These are phyloP conservation scores for Phyllosticta citribraziliensis DNA, from an alignment of 2,329 filamentous ascomycete genomes.

Conservation along the genomic window DNA sequence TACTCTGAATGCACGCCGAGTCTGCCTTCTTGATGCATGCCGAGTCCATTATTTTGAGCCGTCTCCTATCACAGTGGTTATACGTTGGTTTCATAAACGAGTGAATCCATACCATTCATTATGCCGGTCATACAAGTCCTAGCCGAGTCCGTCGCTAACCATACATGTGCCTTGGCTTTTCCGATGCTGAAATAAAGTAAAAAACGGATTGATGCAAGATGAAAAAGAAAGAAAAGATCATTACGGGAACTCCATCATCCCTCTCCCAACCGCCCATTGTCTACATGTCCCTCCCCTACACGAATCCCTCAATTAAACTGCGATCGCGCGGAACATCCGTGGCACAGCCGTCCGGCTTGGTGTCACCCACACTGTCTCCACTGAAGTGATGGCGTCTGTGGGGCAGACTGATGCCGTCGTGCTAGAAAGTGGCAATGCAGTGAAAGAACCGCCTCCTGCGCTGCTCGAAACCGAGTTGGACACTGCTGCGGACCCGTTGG, in stretches of 20 bases:
- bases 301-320: neutral
- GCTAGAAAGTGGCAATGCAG: neutral
- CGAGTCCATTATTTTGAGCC: too few species aligned
- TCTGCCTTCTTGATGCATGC: too few species aligned
- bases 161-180: neutral
- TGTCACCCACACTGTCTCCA: neutral
- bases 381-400: neutral
- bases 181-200: neutral
- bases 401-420: neutral
- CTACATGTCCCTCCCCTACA: neutral
- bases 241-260: neutral
- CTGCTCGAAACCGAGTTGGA: neutral
- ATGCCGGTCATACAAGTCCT: neutral
- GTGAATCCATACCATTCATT: neutral
- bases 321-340: neutral
- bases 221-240: neutral
- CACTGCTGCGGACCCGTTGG: neutral
- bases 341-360: neutral
- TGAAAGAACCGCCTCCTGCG: neutral
- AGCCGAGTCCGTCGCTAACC: neutral
- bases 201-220: neutral
- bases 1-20: too few species aligned
- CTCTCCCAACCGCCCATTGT: neutral
- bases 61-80: too few species aligned
- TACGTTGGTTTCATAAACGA: neutral